phyloP scores from a whole-genome alignment of 495 filamentous ascomycete species.

The Trypethelium eluteriae region DNA sequence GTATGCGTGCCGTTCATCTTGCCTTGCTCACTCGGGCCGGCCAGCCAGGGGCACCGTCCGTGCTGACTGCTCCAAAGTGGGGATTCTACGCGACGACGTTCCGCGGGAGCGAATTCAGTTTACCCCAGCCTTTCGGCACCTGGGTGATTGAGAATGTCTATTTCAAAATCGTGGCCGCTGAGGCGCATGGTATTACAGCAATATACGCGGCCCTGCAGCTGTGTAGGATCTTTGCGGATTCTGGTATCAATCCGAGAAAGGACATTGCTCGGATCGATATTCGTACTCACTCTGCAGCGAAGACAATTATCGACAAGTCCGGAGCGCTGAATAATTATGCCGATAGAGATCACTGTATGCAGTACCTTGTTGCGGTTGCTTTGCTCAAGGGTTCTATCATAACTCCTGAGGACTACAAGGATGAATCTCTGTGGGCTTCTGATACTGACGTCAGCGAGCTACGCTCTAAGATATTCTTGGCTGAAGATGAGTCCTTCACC shows the following conservation, averaged over 20 bases:
- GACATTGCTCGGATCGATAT: slow-evolving; percentile 90
- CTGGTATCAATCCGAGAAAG: slow-evolving; percentile 98
- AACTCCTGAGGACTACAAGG: slow-evolving; percentile 82
- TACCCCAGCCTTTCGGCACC: slow-evolving; percentile 90
- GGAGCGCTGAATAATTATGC: slow-evolving; percentile 99
- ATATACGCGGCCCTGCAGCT: not conserved
- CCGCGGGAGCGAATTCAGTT: slow-evolving; percentile 88
- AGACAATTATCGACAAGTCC: slow-evolving; percentile 99
- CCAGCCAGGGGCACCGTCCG: slow-evolving; percentile 81
- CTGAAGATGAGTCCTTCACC: slow-evolving; percentile 93
- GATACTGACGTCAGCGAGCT: slow-evolving; percentile 82
- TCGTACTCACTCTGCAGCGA: slow-evolving; percentile 94
- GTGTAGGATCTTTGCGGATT: slow-evolving; percentile 36
- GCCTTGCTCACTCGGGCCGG: slow-evolving; percentile 87
- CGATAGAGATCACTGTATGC: slow-evolving; percentile 97
- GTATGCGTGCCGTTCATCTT: slow-evolving; percentile 91
- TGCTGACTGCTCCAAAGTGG: slow-evolving; percentile 88
- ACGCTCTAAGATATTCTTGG: slow-evolving; percentile 81
- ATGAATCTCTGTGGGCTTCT: slow-evolving; percentile 81
- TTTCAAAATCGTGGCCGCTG: slow-evolving; percentile 98
- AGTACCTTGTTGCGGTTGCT: slow-evolving; percentile 84
- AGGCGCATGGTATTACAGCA: slow-evolving; percentile 25
- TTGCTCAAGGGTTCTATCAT: slow-evolving; percentile 92
- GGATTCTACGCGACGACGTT: slow-evolving; percentile 98
- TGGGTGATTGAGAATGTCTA: slow-evolving; percentile 99